Evolutionary conservation across 352 stramenopile species (phyloP).

Genomic region (Phytophthora ohioensis): DNA sequence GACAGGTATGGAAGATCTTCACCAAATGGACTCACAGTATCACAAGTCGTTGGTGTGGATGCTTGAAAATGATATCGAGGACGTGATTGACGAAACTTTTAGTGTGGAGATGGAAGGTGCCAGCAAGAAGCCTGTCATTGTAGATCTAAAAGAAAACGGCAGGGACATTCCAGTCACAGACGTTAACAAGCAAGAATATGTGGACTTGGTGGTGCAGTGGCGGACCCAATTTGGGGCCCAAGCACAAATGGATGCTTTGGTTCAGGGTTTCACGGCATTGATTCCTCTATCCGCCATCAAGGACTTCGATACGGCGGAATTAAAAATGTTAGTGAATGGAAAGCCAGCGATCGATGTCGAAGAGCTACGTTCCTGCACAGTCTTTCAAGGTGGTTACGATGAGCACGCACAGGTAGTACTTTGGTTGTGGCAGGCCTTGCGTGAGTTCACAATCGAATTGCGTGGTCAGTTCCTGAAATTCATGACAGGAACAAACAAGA

Average conservation of each 20-base stretch:
- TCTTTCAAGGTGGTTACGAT: conserved; percentile 86
- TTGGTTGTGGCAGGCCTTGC: conserved; percentile 88
- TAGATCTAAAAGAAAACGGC: conserved; percentile 76
- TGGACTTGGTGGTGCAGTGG: conserved; percentile 72
- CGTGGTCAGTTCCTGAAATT: conserved; percentile 85
- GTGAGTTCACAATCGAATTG: conserved; percentile 66
- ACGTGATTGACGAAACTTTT: conserved; percentile 89
- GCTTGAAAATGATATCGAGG: conserved; percentile 81
- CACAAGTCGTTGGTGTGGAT: conserved; percentile 89
- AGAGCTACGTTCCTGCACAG: conserved; percentile 78
- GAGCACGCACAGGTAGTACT: conserved; percentile 79
- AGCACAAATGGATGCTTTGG: conserved; percentile 65
- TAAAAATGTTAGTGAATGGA: conserved; percentile 59
- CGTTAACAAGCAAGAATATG: conserved; percentile 82
- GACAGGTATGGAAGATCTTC: conserved; percentile 67
- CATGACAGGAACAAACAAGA: conserved; percentile 85
- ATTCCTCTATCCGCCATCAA: conserved; percentile 56
- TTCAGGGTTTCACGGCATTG: conserved; percentile 61
- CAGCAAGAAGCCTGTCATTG: conserved; percentile 31
- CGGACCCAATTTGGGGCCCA: conserved; percentile 61
- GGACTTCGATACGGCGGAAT: conserved; percentile 54
- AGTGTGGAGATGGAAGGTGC: conserved; percentile 63
- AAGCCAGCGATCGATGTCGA: conserved; percentile 85
- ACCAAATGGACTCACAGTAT: conserved; percentile 80
- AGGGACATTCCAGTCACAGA: conserved; percentile 73